Conservation (phyloP, 148 eudicot genomes). For the Beta vulgaris region DNA sequence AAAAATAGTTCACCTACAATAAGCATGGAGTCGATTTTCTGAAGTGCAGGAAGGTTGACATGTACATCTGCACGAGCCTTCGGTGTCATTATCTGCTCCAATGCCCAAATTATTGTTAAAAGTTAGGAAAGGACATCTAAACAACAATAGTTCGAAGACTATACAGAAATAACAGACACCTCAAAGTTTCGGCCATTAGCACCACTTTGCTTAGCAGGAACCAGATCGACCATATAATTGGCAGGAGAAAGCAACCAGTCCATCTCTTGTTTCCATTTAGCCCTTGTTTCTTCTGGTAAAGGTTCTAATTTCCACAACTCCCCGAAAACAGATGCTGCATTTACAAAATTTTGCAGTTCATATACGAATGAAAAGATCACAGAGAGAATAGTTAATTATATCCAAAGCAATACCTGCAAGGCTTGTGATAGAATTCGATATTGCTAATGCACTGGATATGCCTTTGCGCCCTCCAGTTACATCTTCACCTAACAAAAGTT, state of each 20-base stretch:
- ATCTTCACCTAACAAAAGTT: slow-evolving; percentile 90
- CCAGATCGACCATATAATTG: slow-evolving; percentile 83
- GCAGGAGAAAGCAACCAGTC: slow-evolving; percentile 92
- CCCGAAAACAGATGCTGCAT: slow-evolving; percentile 80
- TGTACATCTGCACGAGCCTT: slow-evolving; percentile 77
- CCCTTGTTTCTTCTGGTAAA: slow-evolving; percentile 62
- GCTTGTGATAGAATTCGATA: slow-evolving; percentile 78
- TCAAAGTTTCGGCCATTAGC: slow-evolving; percentile 68
- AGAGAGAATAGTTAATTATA: background rate
- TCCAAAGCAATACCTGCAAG: slow-evolving; percentile 56
- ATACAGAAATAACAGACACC: slow-evolving; percentile 37
- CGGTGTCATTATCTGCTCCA: slow-evolving; percentile 82
- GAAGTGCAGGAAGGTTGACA: slow-evolving; percentile 82
- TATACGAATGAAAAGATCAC: background rate
- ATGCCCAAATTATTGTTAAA: background rate
- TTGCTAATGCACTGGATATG: slow-evolving; percentile 57
- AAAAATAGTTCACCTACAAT: slow-evolving; percentile 58
- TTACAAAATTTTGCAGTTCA: background rate
- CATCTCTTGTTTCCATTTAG: slow-evolving; percentile 84
- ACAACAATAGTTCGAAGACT: background rate
- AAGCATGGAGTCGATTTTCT: slow-evolving; percentile 85
- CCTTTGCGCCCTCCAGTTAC: slow-evolving; percentile 78
- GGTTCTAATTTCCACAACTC: slow-evolving; percentile 99
- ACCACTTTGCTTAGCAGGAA: slow-evolving; percentile 80
- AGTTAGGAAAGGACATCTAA: background rate